Conservation (phyloP, 2,329 filamentous ascomycete species). For the Emergomyces pasteurianus region DNA sequence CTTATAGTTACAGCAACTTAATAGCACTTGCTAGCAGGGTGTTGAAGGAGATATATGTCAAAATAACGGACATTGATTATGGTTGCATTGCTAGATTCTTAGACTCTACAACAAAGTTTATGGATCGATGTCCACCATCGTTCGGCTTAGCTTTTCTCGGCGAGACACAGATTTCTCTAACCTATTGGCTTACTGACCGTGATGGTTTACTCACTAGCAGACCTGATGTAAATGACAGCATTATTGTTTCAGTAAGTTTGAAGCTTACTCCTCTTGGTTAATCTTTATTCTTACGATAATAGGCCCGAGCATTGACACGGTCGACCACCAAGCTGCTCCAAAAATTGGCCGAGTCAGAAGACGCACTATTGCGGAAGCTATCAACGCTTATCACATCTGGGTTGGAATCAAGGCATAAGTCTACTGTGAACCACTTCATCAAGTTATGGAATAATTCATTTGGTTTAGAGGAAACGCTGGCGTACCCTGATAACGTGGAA, state of each 20-base stretch:
- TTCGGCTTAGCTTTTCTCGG: conserved; percentile 46
- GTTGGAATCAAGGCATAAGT: conserved; percentile 40
- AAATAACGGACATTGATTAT: conserved; percentile 29
- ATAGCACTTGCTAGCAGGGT: conserved; percentile 48
- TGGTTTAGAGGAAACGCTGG: conserved; percentile 44
- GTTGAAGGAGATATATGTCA: conserved; percentile 44
- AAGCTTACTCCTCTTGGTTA: background rate
- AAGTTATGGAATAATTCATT: conserved; percentile 61
- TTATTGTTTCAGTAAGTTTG: conserved; percentile 25
- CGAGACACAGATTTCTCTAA: conserved; percentile 42
- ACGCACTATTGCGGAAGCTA: conserved; percentile 38
- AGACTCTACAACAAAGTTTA: conserved; percentile 41
- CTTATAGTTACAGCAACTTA: conserved; percentile 37
- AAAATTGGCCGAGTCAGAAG: conserved; percentile 17
- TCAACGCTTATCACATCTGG: conserved; percentile 41
- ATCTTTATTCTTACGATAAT: conserved; percentile 13
- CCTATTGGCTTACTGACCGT: conserved; percentile 25
- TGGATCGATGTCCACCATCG: conserved; percentile 38
- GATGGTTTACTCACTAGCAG: conserved; percentile 17
- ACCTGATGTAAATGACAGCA: conserved; percentile 19
- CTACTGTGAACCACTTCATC: conserved; percentile 41
- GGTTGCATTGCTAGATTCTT: conserved; percentile 39
- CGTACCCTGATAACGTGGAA: conserved; percentile 55
- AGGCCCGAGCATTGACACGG: conserved; percentile 24
- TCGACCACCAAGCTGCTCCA: conserved; percentile 22